Evolutionary conservation across 441 rosid species (phyloP), one percentile per base, ranked within the genome.

Genomic region (Euphorbia celastroides): DNA sequence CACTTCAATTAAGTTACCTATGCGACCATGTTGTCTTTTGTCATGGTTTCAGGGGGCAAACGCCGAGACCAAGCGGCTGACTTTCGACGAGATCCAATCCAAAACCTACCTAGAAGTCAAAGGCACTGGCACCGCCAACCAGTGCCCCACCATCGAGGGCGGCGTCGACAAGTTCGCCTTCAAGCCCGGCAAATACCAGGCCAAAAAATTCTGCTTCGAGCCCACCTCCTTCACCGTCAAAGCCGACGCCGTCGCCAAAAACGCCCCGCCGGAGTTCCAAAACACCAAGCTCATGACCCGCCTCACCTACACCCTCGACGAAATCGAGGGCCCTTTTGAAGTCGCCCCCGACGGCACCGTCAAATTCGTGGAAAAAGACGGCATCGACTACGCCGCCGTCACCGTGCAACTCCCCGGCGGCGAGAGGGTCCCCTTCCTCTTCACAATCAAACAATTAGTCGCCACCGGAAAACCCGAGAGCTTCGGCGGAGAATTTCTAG

Each of bases 171-270:
- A 79, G 6, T 87, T 89, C 20, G 77, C 87, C 52, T 83, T 91
- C 81, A 91, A 91, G 74, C 70, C 94, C 0, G 96, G 97, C 61
- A 91, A 87, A 74, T 91, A 91, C 86, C 74, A 70, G 30, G 87
- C 88, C 54, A 84, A 87, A 85, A 89, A 91, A 57, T 11, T 92
- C 55, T 87, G 94, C 81, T 66, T 92, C 0, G 94, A 89, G 72
- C 96, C 96, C 6, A 92, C 96, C 71, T 92, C 96, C 13, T 92
- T 92, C 84, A 88, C 94, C 0, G 96, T 92, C 70, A 89, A 89
- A 74, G 88, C 96, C 0, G 88, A 92, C 72, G 36, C 82, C 25
- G 77, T 92, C 19, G 78, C 2, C 87, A 91, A 86, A 80, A 89
- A 86, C 59, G 36, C 97, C 60, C 85, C 90, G 0, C 81, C 92